Conservation (phyloP, 352 stramenopile genomes). For the Blastocystis sp. region DNA sequence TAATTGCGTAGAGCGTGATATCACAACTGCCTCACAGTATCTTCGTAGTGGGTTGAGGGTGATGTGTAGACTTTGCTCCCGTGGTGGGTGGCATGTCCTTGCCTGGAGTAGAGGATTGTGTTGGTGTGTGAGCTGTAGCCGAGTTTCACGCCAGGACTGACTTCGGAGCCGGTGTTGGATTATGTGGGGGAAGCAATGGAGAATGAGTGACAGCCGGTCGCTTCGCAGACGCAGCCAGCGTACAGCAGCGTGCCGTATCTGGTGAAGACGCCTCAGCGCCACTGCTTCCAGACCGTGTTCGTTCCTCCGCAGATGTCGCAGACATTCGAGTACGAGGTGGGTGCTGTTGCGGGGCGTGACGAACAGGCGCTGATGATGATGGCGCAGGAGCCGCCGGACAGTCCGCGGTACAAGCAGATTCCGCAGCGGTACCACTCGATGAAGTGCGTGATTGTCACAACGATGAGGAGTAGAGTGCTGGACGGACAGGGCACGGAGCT, state of each 20-base stretch:
- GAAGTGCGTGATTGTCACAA: background rate
- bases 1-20: background rate
- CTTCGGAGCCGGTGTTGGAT: background rate
- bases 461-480: background rate
- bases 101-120: background rate
- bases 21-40: too few relatives aligned
- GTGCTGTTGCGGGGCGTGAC: background rate
- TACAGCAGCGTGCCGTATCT: background rate
- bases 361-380: background rate
- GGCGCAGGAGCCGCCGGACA: slow-evolving; percentile 23
- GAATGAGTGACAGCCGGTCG: too few relatives aligned
- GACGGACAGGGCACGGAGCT: background rate
- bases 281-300: slow-evolving; percentile 13
- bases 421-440: slow-evolving; percentile 50
- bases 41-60: background rate
- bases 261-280: background rate
- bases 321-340: slow-evolving; percentile 11
- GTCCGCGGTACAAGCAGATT: slow-evolving; percentile 66
- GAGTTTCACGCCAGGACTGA: background rate
- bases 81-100: background rate
- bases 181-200: background rate
- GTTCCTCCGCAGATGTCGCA: slow-evolving; percentile 11
- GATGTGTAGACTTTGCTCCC: slow-evolving; percentile 7
- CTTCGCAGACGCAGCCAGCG: background rate
- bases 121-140: background rate